Conservation (phyloP, 2,329 filamentous ascomycete species). For the Beauveria australis region DNA sequence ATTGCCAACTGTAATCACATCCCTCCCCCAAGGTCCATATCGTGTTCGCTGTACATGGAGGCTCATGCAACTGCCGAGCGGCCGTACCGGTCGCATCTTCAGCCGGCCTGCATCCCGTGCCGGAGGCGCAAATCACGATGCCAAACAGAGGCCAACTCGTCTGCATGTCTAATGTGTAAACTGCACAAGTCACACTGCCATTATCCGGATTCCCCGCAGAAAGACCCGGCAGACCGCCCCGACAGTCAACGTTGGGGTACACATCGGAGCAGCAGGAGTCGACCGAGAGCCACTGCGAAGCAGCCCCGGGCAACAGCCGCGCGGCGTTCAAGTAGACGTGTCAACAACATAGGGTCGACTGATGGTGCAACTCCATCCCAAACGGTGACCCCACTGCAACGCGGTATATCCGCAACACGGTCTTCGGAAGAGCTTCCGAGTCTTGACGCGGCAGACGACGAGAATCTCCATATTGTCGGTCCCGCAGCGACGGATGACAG, state of each 20-base stretch:
- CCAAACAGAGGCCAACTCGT: slow-evolving; percentile 44
- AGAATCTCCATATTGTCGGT: slow-evolving; percentile 46
- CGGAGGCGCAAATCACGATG: slow-evolving; percentile 54
- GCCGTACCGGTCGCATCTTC: slow-evolving; percentile 54
- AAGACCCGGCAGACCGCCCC: no score
- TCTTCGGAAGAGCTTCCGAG: not conserved
- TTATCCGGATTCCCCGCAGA: slow-evolving; percentile 30
- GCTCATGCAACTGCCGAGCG: slow-evolving; percentile 18
- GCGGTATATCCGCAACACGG: rapidly evolving
- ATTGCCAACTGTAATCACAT: no score
- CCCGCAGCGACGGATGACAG: slow-evolving; percentile 52
- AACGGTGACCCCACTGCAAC: no score
- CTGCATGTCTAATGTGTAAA: slow-evolving; percentile 49
- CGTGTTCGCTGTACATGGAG: not conserved
- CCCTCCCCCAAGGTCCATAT: no score
- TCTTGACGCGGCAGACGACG: slow-evolving; percentile 26
- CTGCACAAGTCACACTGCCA: slow-evolving; percentile 49
- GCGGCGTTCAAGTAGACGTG: not conserved
- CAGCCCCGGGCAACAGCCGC: no score
- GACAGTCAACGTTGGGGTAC: not conserved
- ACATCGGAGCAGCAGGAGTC: not conserved
- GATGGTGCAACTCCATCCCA: not conserved
- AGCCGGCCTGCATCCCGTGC: slow-evolving; percentile 52
- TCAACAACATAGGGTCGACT: not conserved
- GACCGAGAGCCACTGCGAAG: not conserved